These are phyloP conservation scores for Raphanus raphanistrum DNA, from an alignment of 345 rosid genomes.

Conservation along the genomic window DNA sequence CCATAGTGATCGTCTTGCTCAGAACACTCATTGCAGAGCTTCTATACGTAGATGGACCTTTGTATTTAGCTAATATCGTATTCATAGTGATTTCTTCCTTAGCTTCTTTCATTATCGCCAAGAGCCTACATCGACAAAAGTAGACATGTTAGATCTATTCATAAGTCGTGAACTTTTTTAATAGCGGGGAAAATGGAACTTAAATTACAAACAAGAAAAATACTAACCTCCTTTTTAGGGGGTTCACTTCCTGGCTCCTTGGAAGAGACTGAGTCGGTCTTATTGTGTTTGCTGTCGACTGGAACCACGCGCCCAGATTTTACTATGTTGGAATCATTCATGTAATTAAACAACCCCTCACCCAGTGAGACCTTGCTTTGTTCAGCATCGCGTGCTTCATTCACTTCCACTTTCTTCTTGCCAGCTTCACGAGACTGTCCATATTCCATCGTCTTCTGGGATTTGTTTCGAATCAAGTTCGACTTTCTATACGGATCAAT, in stretches of 20 bases:
- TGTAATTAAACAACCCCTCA: constrained; percentile 32
- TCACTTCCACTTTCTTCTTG: constrained; percentile 36
- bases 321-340: not conserved
- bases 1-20: constrained; percentile 68
- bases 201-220: constrained; percentile 5
- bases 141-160: constrained; percentile 10
- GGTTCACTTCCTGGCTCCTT: constrained; percentile 41
- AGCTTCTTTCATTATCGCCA: constrained; percentile 53
- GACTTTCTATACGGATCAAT: constrained; percentile 39
- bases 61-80: constrained; percentile 49
- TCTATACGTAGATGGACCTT: constrained; percentile 54
- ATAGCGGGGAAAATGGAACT: not conserved
- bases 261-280: constrained; percentile 22
- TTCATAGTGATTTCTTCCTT: constrained; percentile 57
- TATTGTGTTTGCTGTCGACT: constrained; percentile 29
- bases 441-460: constrained; percentile 35
- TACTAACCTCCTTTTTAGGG: constrained; percentile 58
- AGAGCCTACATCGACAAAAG: constrained; percentile 49
- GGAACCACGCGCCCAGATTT: constrained; percentile 32
- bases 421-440: constrained; percentile 40
- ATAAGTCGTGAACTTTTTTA: constrained; percentile 5
- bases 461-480: constrained; percentile 31
- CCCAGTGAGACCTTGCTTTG: constrained; percentile 49
- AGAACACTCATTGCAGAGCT: constrained; percentile 46
- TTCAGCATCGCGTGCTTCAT: constrained; percentile 37